Evolutionary conservation across 2,329 filamentous ascomycete species (phyloP).

Genomic region (Pestalotiopsis sp.): DNA sequence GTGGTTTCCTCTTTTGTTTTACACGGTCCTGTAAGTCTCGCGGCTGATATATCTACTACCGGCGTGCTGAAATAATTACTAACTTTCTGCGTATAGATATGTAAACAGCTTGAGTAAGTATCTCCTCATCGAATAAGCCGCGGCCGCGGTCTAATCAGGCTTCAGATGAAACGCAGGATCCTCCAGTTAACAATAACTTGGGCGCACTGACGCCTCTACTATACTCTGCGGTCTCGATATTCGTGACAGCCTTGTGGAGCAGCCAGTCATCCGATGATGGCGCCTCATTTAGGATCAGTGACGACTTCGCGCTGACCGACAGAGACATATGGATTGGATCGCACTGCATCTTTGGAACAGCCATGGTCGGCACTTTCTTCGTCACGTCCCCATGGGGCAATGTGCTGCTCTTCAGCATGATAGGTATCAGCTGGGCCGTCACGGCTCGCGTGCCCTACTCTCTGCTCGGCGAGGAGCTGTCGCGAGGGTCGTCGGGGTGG

Average conservation of each 20-base stretch:
- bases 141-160: neutral
- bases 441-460: neutral
- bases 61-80: neutral
- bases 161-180: neutral
- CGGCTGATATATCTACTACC: neutral
- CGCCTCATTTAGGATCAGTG: neutral
- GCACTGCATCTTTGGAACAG: neutral
- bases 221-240: neutral
- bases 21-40: conserved; percentile 2
- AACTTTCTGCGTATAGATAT: neutral
- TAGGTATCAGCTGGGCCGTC: conserved; percentile 1
- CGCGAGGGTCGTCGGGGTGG: neutral
- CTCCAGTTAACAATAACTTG: neutral
- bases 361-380: conserved; percentile 2
- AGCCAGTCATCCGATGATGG: neutral
- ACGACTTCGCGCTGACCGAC: neutral
- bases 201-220: neutral
- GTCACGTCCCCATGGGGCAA: neutral
- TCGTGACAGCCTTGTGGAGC: neutral
- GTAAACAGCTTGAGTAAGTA: neutral
- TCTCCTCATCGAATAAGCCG: neutral
- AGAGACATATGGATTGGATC: neutral
- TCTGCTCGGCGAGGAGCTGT: neutral
- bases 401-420: neutral
- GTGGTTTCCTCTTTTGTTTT: conserved; percentile 2